Evolutionary conservation across 805 yeast genomes (phyloP), one percentile per base, ranked within the genome.

Genomic region (Wickerhamomyces alni): DNA sequence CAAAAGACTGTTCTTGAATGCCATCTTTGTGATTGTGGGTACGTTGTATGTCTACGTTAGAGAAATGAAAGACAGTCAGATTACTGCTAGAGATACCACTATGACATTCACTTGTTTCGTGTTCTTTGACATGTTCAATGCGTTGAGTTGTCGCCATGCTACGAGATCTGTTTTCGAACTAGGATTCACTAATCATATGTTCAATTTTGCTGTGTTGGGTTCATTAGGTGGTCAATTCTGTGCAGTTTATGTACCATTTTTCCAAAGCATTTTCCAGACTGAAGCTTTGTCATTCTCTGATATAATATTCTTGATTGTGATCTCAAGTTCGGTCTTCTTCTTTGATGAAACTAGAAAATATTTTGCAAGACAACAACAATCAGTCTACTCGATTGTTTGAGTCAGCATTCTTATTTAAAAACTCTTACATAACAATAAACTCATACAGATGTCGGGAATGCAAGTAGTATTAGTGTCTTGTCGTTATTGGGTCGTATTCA

Each of bases 101-200:
- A 93, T 93, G 99, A 91, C 99, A 0, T 93, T 93, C 58, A 93
- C 98, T 0, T 87, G 98, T 59, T 93, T 93, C 65, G 99, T 93
- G 10, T 69, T 91, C 41, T 93, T 81, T 56, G 99, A 93, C 62
- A 85, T 93, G 94, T 93, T 93, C 68, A 93, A 89, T 62, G 99
- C 99, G 0, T 69, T 93, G 48, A 70, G 95, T 13, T 91, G 97
- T 62, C 86, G 98, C 55, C 95, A 94, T 47, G 74, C 82, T 42
- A 72, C 87, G 33, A 89, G 87, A 58, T 84, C 95, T 3, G 75
- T 84, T 15, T 84, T 88, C 54, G 83, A 85, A 55, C 53, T 91
- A 35, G 99, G 99, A 0, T 68, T 74, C 50, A 70, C 74, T 8
- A 93, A 93, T 65, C 75, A 72, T 44, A 91, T 93, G 96, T 93